Evolutionary conservation across 2,329 filamentous ascomycete species (phyloP).

Genomic region (Ceratocystis ficicola): DNA sequence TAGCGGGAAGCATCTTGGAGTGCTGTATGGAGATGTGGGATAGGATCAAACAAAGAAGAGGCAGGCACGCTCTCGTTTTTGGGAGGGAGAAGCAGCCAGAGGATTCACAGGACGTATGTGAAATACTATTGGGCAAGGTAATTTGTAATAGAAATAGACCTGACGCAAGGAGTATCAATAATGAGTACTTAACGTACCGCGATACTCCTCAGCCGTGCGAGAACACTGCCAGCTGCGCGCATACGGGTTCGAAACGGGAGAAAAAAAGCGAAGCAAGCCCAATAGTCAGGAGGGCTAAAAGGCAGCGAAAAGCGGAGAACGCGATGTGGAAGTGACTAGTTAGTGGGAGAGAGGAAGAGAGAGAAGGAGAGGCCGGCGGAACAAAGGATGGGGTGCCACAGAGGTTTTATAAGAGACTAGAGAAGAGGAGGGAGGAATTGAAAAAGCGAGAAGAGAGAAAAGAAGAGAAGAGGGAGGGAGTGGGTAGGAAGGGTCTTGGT

Average conservation of each 20-base stretch:
- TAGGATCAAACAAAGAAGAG: neutral
- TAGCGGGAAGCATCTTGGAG: constrained; percentile 42
- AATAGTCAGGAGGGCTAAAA: neutral
- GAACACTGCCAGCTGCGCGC: constrained; percentile 22
- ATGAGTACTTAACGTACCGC: constrained; percentile 33
- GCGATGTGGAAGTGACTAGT: neutral
- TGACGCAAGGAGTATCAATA: constrained; percentile 56
- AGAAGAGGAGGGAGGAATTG: neutral
- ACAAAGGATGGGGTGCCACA: neutral
- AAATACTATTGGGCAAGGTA: constrained; percentile 11
- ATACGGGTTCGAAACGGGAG: constrained; percentile 15
- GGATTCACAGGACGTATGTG: neutral
- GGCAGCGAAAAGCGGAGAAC: constrained; percentile 8
- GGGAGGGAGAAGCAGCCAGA: neutral
- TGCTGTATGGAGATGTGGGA: neutral
- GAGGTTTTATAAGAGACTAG: neutral
- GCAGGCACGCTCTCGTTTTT: too few species aligned
- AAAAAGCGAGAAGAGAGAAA: neutral
- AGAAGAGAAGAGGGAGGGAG: constrained; percentile 2
- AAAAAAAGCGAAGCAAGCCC: constrained; percentile 4
- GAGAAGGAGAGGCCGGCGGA: neutral
- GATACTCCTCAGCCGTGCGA: constrained; percentile 50
- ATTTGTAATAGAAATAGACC: constrained; percentile 31
- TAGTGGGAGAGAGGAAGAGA: neutral
- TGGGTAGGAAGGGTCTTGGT: neutral